Base-by-base conservation (phyloP, 2,329 filamentous ascomycete species). In the Fusarium pseudoanthophilum region DNA sequence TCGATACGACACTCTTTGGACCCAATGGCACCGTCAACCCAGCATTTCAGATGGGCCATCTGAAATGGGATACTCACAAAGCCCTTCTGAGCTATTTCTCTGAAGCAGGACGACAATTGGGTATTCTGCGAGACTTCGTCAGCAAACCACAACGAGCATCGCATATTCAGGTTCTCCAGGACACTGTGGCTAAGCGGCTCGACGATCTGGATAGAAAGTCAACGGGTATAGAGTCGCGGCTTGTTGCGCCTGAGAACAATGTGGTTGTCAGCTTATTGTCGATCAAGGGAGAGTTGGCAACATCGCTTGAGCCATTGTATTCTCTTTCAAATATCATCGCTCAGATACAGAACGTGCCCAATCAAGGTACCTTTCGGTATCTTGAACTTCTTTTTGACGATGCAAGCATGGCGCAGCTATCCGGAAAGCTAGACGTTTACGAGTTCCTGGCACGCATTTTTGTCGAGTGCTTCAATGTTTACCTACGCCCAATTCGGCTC, bases 391-490 rank as follows among this genome's bases (percentile, higher is more conserved):
- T 98, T 0, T 97, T 92, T 78, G 89, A 93, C 43, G 87, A 91
- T 28, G 89, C 92, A 4, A 92, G 90, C 66, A 84, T 89, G 58
- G 88, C 92, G 2, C 95, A 97, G 78, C 86, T 93, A 49, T 87
- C 89, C 21, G 92, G 92, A 2, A 89, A 93, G 62, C 83, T 86
- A 4, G 79, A 80, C 0, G 84, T 88, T 2, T 96, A 93, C 78
- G 81, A 84, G 43, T 90, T 89, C 43, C 84, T 96, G 10, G 90
- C 90, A 4, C 84, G 84, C 1, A 85, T 96, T 7, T 96, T 98
- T 78, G 91, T 96, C 62, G 88, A 92, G 51, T 97, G 94, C 78
- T 92, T 98, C 66, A 89, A 91, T 64, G 90, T 94, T 4, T 98
- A 97, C 80, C 86, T 97, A 42, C 90, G 90, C 43, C 93, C 95